Evolutionary conservation across 2,329 filamentous ascomycete species (phyloP).

Genomic region (Cladobotryum mycophilum): DNA sequence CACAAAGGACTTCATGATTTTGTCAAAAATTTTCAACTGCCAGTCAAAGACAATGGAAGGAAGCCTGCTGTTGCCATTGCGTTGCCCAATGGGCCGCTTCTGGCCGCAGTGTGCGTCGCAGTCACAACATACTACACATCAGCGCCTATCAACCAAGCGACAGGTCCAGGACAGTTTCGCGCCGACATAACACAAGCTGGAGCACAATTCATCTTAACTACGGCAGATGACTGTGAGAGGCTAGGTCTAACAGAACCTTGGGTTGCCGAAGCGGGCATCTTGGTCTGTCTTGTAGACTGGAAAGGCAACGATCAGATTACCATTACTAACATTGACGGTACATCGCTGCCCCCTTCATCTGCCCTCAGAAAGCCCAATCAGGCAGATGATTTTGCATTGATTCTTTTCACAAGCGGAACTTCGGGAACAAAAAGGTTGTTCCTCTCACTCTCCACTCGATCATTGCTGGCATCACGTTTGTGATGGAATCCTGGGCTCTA

Average conservation of each 20-base stretch:
- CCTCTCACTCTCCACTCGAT: slow-evolving; percentile 46
- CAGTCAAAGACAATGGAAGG: slow-evolving; percentile 10
- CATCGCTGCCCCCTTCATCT: slow-evolving; percentile 1
- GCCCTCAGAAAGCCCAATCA: slow-evolving; percentile 29
- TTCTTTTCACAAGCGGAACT: slow-evolving; percentile 53
- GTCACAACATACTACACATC: slow-evolving; percentile 44
- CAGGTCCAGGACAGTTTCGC: slow-evolving; percentile 43
- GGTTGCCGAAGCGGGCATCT: slow-evolving; percentile 27
- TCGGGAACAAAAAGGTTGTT: slow-evolving; percentile 54
- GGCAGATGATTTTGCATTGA: slow-evolving; percentile 41
- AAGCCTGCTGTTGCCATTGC: slow-evolving; percentile 45
- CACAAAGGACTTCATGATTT: slow-evolving; percentile 27
- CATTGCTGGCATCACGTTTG: slow-evolving; percentile 43
- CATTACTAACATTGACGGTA: slow-evolving; percentile 17
- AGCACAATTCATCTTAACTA: slow-evolving; percentile 41
- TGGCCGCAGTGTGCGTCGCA: slow-evolving; percentile 45
- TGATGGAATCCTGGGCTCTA: slow-evolving; percentile 48
- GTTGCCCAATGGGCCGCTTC: slow-evolving; percentile 46
- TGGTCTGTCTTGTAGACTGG: slow-evolving; percentile 34
- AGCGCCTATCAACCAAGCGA: slow-evolving; percentile 45
- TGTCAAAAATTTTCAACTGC: slow-evolving; percentile 27
- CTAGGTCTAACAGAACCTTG: slow-evolving; percentile 30
- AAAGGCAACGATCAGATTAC: slow-evolving; percentile 30
- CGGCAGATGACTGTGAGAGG: slow-evolving; percentile 31
- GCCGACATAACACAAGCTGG: slow-evolving; percentile 43